A percentile compares a stretch with the other conserved stretches of the same genome.
These are phyloP conservation scores for Phytopythium cucurbitacearum DNA, from an alignment of 352 stramenopile genomes.

Conservation along the genomic window DNA sequence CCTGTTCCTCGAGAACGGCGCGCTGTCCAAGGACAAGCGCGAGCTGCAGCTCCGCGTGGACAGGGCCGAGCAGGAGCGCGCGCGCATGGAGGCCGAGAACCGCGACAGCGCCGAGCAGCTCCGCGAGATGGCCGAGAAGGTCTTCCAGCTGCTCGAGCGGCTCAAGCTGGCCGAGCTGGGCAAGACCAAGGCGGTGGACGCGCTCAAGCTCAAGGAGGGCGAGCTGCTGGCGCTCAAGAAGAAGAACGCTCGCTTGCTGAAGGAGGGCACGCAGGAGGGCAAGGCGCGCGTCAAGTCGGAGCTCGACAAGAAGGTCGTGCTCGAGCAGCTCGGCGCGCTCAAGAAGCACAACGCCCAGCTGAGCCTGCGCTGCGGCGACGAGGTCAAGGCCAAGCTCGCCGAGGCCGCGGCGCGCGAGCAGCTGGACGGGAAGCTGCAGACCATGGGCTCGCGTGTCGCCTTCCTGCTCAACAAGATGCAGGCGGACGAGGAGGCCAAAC, in stretches of 20 bases:
- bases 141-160: conserved; percentile 94
- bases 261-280: conserved; percentile 92
- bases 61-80: conserved; percentile 89
- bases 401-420: conserved; percentile 90
- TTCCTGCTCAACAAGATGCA: conserved; percentile 98
- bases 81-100: conserved; percentile 94
- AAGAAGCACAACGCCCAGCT: conserved; percentile 96
- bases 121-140: conserved; percentile 96
- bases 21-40: conserved; percentile 66
- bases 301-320: conserved; percentile 91
- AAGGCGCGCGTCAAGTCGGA: conserved; percentile 92
- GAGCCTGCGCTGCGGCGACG: conserved; percentile 88
- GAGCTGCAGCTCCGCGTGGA: conserved; percentile 85
- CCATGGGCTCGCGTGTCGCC: conserved; percentile 88
- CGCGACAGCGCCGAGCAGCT: conserved; percentile 93
- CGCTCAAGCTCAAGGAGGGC: conserved; percentile 92
- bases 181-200: conserved; percentile 95
- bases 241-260: conserved; percentile 91
- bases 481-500: conserved; percentile 92
- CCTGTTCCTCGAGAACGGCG: conserved; percentile 83
- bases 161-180: conserved; percentile 95
- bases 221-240: conserved; percentile 94
- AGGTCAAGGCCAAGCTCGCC: conserved; percentile 92
- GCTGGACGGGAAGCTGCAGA: conserved; percentile 93
- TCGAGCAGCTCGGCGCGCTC: conserved; percentile 92